Conservation (phyloP, 192 early-diverging fungal genomes). For the Irineochytrium annulatum region DNA sequence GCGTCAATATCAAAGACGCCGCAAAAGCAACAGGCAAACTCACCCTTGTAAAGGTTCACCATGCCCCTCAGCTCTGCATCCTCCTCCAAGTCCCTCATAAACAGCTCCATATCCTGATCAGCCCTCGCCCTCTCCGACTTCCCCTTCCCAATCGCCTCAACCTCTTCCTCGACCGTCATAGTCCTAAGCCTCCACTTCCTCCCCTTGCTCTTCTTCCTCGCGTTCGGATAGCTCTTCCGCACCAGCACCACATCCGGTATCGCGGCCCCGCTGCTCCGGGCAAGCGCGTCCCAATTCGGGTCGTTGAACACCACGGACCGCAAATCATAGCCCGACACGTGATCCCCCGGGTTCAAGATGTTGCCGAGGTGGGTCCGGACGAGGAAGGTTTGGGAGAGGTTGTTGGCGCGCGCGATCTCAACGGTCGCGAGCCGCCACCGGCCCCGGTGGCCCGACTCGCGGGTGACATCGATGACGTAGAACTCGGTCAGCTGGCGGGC, state of each 20-base stretch:
- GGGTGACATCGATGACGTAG: constrained; percentile 91
- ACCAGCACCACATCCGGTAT: constrained; percentile 90
- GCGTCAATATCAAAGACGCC: not conserved
- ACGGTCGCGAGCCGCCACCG: constrained; percentile 77
- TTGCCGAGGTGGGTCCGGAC: constrained; percentile 89
- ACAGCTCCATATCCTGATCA: constrained; percentile 90
- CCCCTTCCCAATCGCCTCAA: constrained; percentile 63
- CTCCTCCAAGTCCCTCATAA: constrained; percentile 97
- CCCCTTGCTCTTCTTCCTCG: constrained; percentile 76
- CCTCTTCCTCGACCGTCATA: constrained; percentile 80
- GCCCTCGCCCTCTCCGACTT: constrained; percentile 68
- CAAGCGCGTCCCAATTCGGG: constrained; percentile 64
- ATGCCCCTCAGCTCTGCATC: constrained; percentile 93
- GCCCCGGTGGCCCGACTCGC: constrained; percentile 68
- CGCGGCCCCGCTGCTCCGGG: constrained; percentile 7
- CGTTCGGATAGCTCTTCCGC: constrained; percentile 86
- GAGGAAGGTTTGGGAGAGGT: constrained; percentile 68
- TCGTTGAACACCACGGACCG: constrained; percentile 88
- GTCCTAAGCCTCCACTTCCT: constrained; percentile 91
- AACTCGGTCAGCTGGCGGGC: constrained; percentile 84
- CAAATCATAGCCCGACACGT: constrained; percentile 87
- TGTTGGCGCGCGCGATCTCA: constrained; percentile 79
- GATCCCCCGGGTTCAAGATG: constrained; percentile 88
- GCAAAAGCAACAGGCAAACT: constrained; percentile 8
- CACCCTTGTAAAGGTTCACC: constrained; percentile 88